Evolutionary conservation across 2,329 filamentous ascomycete species (phyloP), one percentile per base, ranked within the genome.

Genomic region (Coleophoma eucalyptorum): DNA sequence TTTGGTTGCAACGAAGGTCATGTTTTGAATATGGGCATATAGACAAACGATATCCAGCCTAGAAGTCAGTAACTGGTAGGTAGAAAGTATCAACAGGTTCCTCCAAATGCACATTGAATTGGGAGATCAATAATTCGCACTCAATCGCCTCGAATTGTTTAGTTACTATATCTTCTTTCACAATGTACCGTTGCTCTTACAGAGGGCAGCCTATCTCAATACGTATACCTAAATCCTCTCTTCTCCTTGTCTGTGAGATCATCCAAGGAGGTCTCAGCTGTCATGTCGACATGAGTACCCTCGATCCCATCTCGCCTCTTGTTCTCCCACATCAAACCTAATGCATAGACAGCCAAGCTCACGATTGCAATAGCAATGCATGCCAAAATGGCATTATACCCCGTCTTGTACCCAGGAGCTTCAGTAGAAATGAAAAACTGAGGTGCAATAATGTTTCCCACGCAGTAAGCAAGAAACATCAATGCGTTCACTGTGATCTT

Each of bases 211-310:
- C 26, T 8, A 26, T 26, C 26, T 26, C 10, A 26, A 8, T 26
- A 26, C 5, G 26, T 26, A 37, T 46, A 46, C 11, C 44, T 31
- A 31, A 46, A 46, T 13, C 37, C 31, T 35, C 31, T 31, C 15
- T 46, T 34, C 34, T 46, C 31, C 32, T 26, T 13, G 15, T 46
- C 44, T 26, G 44, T 46, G 15, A 46, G 19, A 37, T 46, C 44
- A 10, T 35, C 34, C 34, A 46, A 10, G 11, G 31, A 19, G 18
- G 18, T 33, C 37, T 35, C 41, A 15, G 21, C 7, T 19, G 41
- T 43, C 16, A 43, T 20, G 13, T 38, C 35, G 5, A 18, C 2
- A 15, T 12, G 6, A 15, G 35, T 38, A 38, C 15, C 35, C 20
- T 43, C 16, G 18, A 19, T 20, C 20, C 20, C 12, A 26, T 43